Percentiles rank a stretch among this genome's conserved stretches.
Evolutionary conservation across 192 early-diverging fungal genomes (phyloP).

Genomic region (Entomortierella parvispora): DNA sequence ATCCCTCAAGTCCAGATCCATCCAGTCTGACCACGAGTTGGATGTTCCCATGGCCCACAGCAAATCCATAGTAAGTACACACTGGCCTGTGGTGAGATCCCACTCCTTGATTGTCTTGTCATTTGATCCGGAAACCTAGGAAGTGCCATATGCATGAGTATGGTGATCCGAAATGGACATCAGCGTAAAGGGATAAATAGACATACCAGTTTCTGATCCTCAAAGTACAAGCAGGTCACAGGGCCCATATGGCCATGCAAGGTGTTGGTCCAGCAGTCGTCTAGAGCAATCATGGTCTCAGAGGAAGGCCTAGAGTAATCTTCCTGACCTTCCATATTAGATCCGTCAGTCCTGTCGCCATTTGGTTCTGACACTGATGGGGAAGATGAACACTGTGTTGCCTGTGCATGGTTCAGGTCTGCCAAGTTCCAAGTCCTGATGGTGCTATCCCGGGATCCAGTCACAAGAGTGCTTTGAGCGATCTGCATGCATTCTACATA

Average conservation of each 20-base stretch:
- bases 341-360: conserved; percentile 11
- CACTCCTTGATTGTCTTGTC: conserved; percentile 83
- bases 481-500: conserved; percentile 46
- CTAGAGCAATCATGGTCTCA: conserved; percentile 15
- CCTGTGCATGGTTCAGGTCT: conserved; percentile 25
- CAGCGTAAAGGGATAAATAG: no score
- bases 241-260: conserved; percentile 58
- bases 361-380: conserved; percentile 14
- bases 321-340: conserved; percentile 3
- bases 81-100: conserved; percentile 75
- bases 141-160: no score
- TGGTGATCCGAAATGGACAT: conserved; percentile 30
- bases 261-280: conserved; percentile 46
- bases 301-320: conserved; percentile 18
- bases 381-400: conserved; percentile 8
- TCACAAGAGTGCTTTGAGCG: conserved; percentile 40
- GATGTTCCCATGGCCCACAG: conserved; percentile 67
- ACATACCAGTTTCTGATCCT: conserved; percentile 61
- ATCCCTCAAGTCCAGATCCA: conserved; percentile 20
- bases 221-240: conserved; percentile 62
- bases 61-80: conserved; percentile 74
- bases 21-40: conserved; percentile 37
- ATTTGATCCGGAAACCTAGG: conserved; percentile 77
- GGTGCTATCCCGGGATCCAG: conserved; percentile 42
- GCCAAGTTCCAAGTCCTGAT: conserved; percentile 37